A percentile compares a stretch with the other conserved stretches of the same genome.
These are phyloP conservation scores for Saccharomyces pastorianus DNA, from an alignment of 1,139 yeast genomes.

Conservation along the genomic window DNA sequence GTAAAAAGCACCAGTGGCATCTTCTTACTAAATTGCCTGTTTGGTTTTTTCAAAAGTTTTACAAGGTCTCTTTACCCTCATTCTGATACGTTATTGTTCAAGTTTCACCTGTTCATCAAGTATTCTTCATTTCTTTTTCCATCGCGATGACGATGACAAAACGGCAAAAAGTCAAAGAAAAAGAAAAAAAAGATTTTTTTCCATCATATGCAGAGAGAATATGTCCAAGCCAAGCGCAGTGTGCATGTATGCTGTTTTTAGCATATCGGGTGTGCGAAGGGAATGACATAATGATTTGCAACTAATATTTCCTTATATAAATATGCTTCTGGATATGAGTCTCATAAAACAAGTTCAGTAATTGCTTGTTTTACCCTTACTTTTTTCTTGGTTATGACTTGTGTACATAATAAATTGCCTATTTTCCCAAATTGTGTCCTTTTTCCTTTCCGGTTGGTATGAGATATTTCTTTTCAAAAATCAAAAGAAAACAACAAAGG, in stretches of 20 bases:
- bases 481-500: background rate
- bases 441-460: background rate
- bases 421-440: background rate
- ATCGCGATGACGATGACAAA: background rate
- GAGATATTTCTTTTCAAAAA: background rate
- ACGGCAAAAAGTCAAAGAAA: background rate
- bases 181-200: background rate
- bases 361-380: background rate
- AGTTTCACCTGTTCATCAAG: background rate
- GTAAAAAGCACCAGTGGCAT: constrained; percentile 85
- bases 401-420: background rate
- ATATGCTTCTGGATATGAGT: background rate
- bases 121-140: background rate
- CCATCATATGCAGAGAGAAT: background rate
- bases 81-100: background rate
- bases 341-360: background rate
- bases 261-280: background rate
- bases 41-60: background rate
- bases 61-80: no score
- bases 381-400: background rate
- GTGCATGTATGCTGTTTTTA: background rate
- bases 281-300: background rate
- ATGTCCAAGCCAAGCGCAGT: background rate
- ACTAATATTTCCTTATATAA: background rate
- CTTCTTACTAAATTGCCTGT: background rate